phyloP scores from a whole-genome alignment of 2,329 filamentous ascomycete species.

The Ceratocystis papillata region DNA sequence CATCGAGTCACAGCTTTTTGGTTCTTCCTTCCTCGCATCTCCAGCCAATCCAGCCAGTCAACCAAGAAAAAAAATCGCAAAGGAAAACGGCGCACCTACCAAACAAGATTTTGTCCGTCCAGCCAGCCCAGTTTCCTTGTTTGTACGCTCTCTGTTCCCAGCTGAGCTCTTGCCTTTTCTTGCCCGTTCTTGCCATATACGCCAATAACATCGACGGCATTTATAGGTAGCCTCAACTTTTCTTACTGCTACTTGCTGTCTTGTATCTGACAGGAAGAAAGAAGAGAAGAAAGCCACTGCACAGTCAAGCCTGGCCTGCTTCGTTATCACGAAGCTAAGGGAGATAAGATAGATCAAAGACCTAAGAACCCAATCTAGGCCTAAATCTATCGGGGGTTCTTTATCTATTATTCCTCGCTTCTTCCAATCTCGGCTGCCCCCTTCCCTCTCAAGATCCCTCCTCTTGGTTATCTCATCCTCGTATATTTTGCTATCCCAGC shows the following conservation, averaged over 20 bases:
- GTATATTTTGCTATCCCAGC: background rate
- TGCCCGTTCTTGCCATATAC: background rate
- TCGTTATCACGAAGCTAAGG: background rate
- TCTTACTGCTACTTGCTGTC: too few relatives aligned
- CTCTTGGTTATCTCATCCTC: background rate
- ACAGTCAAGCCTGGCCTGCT: background rate
- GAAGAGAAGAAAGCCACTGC: background rate
- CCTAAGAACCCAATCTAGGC: background rate
- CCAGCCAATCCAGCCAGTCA: background rate
- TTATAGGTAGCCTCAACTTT: background rate
- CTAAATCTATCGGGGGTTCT: background rate
- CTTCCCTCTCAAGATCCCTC: background rate
- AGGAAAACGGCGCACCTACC: background rate
- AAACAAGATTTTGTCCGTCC: background rate
- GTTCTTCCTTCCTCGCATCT: background rate
- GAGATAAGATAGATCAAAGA: background rate
- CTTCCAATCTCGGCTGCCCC: conserved; percentile 8
- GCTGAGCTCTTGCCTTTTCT: background rate
- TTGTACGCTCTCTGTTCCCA: background rate
- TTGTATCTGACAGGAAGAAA: too few relatives aligned
- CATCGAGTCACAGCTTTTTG: background rate
- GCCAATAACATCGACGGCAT: background rate
- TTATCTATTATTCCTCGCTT: background rate
- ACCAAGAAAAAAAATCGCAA: background rate
- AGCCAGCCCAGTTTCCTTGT: conserved; percentile 1